phyloP scores from a whole-genome alignment of 129 eudicot species.

The Scalesia atractyloides region DNA sequence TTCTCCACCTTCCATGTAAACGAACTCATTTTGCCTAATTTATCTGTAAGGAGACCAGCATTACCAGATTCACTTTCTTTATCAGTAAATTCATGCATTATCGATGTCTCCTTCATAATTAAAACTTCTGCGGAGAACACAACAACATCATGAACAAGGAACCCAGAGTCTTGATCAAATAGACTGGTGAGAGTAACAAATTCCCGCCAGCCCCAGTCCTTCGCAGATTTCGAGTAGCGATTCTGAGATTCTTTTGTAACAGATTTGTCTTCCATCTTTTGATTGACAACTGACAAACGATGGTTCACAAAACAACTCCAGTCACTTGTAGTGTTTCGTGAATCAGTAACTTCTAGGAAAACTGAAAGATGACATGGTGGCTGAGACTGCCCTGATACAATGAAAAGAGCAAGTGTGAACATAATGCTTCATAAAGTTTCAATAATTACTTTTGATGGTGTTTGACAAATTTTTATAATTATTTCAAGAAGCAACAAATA shows the following conservation, averaged over 20 bases:
- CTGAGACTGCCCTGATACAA: conserved; percentile 99
- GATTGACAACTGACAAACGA: conserved; percentile 89
- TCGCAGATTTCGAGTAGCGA: conserved; percentile 97
- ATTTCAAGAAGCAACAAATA: not conserved
- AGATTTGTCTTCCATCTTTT: conserved; percentile 83
- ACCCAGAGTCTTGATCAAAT: conserved; percentile 98
- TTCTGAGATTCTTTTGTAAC: conserved; percentile 96
- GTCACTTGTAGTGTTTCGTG: conserved; percentile 82
- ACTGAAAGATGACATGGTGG: conserved; percentile 99
- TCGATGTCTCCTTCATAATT: conserved; percentile 84
- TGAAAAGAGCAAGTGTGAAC: conserved; percentile 42
- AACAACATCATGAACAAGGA: conserved; percentile 84
- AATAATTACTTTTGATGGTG: not conserved
- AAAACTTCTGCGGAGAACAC: conserved; percentile 89
- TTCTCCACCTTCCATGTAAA: conserved; percentile 99
- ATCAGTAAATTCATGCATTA: conserved; percentile 65
- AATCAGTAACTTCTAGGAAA: conserved; percentile 96
- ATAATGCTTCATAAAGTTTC: conserved; percentile 13
- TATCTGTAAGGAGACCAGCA: conserved; percentile 37
- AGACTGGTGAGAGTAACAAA: conserved; percentile 96
- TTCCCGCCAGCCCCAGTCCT: conserved; percentile 99
- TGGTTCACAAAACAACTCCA: conserved; percentile 99
- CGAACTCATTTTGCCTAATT: conserved; percentile 65
- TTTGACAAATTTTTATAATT: conserved; percentile 4
- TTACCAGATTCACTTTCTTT: conserved; percentile 52